Evolutionary conservation across 2,329 filamentous ascomycete genomes (phyloP).

Genomic region (Orbilia javanica): DNA sequence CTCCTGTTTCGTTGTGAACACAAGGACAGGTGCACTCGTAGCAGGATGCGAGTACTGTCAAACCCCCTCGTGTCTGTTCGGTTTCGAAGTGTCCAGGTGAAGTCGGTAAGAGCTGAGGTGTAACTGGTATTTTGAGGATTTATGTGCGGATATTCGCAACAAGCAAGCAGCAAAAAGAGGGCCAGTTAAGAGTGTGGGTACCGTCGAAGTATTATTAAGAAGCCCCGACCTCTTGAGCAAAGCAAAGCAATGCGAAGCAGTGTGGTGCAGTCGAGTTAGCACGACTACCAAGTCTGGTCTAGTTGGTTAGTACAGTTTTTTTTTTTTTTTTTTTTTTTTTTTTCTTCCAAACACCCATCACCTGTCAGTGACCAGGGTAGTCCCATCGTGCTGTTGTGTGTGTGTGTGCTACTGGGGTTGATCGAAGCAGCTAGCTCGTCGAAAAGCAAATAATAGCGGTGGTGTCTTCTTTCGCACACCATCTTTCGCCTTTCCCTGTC

Average conservation of each 20-base stretch:
- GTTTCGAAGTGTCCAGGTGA: constrained; percentile 41
- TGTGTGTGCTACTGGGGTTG: constrained; percentile 36
- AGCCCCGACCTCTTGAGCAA: constrained; percentile 9
- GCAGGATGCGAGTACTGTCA: constrained; percentile 36
- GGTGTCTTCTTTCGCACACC: constrained; percentile 43
- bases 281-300: constrained; percentile 13
- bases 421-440: constrained; percentile 38
- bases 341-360: constrained; percentile 54
- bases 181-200: constrained; percentile 44
- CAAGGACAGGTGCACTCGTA: constrained; percentile 52
- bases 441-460: constrained; percentile 53
- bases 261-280: constrained; percentile 17
- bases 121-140: constrained; percentile 29
- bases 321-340: constrained; percentile 38
- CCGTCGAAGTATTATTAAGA: constrained; percentile 57
- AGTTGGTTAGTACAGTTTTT: constrained; percentile 44
- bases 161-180: constrained; percentile 25
- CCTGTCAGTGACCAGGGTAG: constrained; percentile 50
- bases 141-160: constrained; percentile 41
- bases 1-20: constrained; percentile 57
- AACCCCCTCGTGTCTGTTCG: constrained; percentile 39
- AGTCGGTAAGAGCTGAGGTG: constrained; percentile 23
- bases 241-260: constrained; percentile 27
- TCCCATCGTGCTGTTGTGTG: constrained; percentile 39
- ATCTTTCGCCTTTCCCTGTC: constrained; percentile 26